Percentiles rank a stretch among this genome's conserved stretches.
These are phyloP conservation scores for Lepidium didymum DNA, from an alignment of 345 rosid genomes.

Conservation along the genomic window DNA sequence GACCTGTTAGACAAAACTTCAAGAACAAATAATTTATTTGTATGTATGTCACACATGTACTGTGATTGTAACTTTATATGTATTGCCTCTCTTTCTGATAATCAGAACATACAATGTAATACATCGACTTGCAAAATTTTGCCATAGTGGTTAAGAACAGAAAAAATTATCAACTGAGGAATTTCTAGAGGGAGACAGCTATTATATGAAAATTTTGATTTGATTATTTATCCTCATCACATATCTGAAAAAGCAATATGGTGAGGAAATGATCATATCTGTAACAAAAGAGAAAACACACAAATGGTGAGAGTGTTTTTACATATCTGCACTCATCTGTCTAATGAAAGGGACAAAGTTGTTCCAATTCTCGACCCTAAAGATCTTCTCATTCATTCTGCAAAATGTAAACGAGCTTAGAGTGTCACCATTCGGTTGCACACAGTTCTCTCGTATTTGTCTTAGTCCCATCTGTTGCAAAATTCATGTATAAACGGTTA, in stretches of 20 bases:
- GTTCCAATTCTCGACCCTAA: slow-evolving; percentile 59
- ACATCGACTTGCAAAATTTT: not conserved
- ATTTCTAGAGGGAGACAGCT: not conserved
- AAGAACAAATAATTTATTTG: not conserved
- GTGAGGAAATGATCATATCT: slow-evolving; percentile 32
- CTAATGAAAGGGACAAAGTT: slow-evolving; percentile 62
- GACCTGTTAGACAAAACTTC: not conserved
- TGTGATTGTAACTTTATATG: not conserved
- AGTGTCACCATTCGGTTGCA: slow-evolving; percentile 46
- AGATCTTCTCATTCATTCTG: slow-evolving; percentile 53
- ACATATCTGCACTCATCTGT: slow-evolving; percentile 50
- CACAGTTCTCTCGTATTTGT: slow-evolving; percentile 50
- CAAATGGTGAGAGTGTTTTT: slow-evolving; percentile 19
- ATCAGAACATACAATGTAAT: slow-evolving; percentile 4
- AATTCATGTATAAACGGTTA: not conserved
- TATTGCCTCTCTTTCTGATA: slow-evolving; percentile 15
- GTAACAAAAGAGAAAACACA: slow-evolving; percentile 19
- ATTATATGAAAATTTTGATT: slow-evolving; percentile 19
- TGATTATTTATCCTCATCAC: slow-evolving; percentile 30
- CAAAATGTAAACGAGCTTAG: slow-evolving; percentile 64
- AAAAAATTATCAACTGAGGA: not conserved
- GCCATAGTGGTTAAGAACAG: not conserved
- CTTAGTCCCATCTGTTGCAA: slow-evolving; percentile 45
- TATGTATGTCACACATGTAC: slow-evolving; percentile 14
- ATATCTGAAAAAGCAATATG: slow-evolving; percentile 32